phyloP scores from a whole-genome alignment of 768 basidiomycete genomes.

The Solioccasus polychromus region DNA sequence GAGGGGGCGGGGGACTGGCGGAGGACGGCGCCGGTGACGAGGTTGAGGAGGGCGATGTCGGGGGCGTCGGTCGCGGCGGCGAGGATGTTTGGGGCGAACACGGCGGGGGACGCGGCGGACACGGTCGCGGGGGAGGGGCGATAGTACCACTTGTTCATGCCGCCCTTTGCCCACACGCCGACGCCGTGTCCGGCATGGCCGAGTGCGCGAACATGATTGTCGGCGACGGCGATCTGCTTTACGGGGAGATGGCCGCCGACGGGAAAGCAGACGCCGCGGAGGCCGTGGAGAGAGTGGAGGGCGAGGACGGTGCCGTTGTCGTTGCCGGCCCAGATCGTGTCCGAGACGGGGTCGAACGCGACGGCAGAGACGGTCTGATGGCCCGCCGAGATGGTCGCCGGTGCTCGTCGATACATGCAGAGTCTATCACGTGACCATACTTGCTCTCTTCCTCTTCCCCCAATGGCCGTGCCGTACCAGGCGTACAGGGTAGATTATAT shows the following conservation, averaged over 20 bases:
- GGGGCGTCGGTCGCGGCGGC: constrained; percentile 57
- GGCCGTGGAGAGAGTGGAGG: constrained; percentile 59
- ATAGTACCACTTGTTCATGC: constrained; percentile 79
- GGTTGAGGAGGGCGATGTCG: constrained; percentile 69
- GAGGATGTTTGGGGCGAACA: constrained; percentile 51
- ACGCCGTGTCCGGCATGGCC: constrained; percentile 60
- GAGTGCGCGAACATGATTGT: constrained; percentile 71
- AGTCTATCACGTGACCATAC: constrained; percentile 15
- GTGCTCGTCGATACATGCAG: constrained; percentile 26
- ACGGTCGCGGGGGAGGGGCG: constrained; percentile 36
- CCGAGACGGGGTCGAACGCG: constrained; percentile 88
- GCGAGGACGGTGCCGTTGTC: constrained; percentile 68
- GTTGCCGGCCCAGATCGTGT: constrained; percentile 84
- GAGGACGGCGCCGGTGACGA: constrained; percentile 64
- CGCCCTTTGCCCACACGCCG: constrained; percentile 82
- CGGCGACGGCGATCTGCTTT: constrained; percentile 72
- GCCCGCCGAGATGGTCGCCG: neutral
- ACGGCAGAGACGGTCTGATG: constrained; percentile 66
- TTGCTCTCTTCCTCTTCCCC: neutral
- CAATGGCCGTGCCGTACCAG: constrained; percentile 44
- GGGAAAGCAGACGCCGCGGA: constrained; percentile 70
- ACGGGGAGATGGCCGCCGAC: constrained; percentile 69
- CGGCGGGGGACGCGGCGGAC: constrained; percentile 44
- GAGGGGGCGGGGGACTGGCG: constrained; percentile 58
- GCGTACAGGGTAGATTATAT: constrained; percentile 41